A percentile compares a stretch with the other conserved stretches of the same genome.
Evolutionary conservation across 192 early-diverging fungal genomes (phyloP).

Genomic region (Gigaspora rosea): DNA sequence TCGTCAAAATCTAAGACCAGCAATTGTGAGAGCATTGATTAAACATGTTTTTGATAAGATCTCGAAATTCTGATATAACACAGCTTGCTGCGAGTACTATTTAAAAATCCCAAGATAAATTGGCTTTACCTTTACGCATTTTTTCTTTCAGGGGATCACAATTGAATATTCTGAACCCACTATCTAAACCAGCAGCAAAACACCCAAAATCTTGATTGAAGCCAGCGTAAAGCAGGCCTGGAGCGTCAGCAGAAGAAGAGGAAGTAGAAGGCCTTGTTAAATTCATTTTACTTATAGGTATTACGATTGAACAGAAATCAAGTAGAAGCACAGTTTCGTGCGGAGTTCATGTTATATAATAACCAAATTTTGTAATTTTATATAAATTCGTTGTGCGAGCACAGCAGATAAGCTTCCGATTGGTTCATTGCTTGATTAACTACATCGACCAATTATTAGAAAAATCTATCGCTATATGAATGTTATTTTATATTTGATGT

Average conservation of each 20-base stretch:
- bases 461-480: no score
- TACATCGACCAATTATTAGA: no score
- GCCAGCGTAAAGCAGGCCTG: conserved; percentile 72
- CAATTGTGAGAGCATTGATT: not conserved
- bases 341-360: no score
- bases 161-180: conserved; percentile 83
- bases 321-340: no score
- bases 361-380: no score
- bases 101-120: not conserved
- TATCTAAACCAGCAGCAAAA: conserved; percentile 79
- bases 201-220: conserved; percentile 88
- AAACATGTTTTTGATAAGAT: not conserved
- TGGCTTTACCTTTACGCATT: conserved; percentile 61
- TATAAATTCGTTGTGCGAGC: no score
- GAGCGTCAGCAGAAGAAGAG: conserved; percentile 50
- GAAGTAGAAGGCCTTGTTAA: conserved; percentile 49
- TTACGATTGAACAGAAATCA: no score
- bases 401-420: no score
- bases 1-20: conserved; percentile 68
- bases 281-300: conserved; percentile 38
- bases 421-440: no score
- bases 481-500: no score
- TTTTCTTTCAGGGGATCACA: conserved; percentile 83
- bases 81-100: not conserved
- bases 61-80: not conserved